These are phyloP conservation scores for Monosporascus sp. DNA, from an alignment of 2,329 filamentous ascomycete genomes.

Conservation along the genomic window DNA sequence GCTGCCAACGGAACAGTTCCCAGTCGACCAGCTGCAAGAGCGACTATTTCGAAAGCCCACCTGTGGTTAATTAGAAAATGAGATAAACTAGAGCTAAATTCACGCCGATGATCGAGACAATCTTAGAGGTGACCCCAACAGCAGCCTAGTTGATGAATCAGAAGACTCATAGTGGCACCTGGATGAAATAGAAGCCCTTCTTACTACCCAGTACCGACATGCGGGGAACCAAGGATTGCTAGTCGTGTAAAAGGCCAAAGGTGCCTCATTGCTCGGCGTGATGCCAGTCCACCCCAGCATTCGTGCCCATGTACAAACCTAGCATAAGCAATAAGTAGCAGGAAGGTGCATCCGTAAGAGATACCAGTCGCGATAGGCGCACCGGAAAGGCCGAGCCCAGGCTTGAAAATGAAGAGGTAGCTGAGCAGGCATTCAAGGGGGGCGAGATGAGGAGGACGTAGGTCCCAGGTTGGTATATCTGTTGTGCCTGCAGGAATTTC, in stretches of 20 bases:
- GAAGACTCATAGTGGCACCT: too few relatives aligned
- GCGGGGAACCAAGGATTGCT: conserved; percentile 69
- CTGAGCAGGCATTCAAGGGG: conserved; percentile 82
- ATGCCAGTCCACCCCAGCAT: conserved; percentile 73
- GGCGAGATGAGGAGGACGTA: conserved; percentile 80
- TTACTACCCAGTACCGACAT: conserved; percentile 80
- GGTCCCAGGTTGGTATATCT: conserved; percentile 73
- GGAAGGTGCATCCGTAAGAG: conserved; percentile 80
- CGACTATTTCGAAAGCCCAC: conserved; percentile 90
- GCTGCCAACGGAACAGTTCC: conserved; percentile 76
- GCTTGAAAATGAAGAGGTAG: conserved; percentile 71
- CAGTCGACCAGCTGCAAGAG: conserved; percentile 72
- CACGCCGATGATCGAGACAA: too few relatives aligned
- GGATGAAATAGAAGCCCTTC: too few relatives aligned
- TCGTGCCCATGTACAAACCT: conserved; percentile 64
- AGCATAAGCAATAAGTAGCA: conserved; percentile 68
- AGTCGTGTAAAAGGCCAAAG: conserved; percentile 67
- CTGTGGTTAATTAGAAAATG: background rate
- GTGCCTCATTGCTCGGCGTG: conserved; percentile 58
- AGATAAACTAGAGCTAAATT: background rate
- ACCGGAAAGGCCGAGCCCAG: conserved; percentile 67
- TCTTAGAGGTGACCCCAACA: too few relatives aligned
- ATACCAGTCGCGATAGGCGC: conserved; percentile 79
- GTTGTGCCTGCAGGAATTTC: conserved; percentile 81
- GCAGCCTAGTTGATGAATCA: too few relatives aligned